Percentiles rank a stretch among this genome's conserved stretches.
These are phyloP conservation scores for Symbiodinium pilosum DNA, from an alignment of 73 alveolate genomes.

Conservation along the genomic window DNA sequence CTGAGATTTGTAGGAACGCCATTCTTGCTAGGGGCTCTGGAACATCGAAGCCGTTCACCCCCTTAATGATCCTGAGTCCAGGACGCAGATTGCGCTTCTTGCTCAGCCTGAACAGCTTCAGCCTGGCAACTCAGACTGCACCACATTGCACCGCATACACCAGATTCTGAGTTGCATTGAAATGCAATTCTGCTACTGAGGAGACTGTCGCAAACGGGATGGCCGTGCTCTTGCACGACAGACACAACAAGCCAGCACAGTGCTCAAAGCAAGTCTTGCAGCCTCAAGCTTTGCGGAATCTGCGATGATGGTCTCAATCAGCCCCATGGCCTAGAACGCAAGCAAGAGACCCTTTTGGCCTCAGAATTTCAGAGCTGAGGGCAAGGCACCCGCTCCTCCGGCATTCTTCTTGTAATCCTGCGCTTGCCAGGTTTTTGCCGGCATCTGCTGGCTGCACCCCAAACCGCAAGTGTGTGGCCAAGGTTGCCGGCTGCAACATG, in stretches of 20 bases:
- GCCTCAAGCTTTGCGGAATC: constrained; percentile 65
- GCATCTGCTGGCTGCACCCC: too few relatives aligned
- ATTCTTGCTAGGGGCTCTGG: too few relatives aligned
- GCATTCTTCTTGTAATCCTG: constrained; percentile 67
- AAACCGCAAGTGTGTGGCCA: too few relatives aligned
- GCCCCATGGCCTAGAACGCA: constrained; percentile 13
- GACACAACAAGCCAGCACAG: too few relatives aligned
- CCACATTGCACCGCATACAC: background rate
- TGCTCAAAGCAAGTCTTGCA: too few relatives aligned
- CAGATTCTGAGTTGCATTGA: background rate
- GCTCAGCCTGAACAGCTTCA: constrained; percentile 38
- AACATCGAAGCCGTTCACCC: too few relatives aligned
- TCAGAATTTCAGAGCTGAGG: background rate
- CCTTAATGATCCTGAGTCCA: background rate
- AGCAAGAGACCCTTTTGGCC: background rate
- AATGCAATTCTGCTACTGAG: too few relatives aligned
- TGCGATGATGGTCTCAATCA: constrained; percentile 69
- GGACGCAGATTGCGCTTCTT: constrained; percentile 53
- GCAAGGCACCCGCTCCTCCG: constrained; percentile 20
- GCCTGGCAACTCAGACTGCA: background rate
- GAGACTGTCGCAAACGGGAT: too few relatives aligned
- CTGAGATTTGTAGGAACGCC: background rate
- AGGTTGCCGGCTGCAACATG: too few relatives aligned
- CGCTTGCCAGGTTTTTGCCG: too few relatives aligned
- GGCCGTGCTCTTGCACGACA: too few relatives aligned